Conservation (phyloP, 768 basidiomycete genomes). For the Leccinellum luteum region DNA sequence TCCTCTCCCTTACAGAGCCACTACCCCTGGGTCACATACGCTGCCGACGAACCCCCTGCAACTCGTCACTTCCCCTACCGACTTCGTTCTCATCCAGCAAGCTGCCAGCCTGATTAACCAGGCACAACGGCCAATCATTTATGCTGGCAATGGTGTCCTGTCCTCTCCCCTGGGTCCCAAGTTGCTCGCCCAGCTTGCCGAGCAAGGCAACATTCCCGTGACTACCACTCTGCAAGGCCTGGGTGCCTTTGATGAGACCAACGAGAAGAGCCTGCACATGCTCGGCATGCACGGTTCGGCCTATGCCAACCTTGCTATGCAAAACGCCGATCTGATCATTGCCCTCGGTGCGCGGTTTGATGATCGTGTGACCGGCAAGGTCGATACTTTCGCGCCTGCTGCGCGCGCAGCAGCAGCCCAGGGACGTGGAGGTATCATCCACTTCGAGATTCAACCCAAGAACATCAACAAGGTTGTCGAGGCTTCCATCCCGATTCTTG, state of each 20-base stretch:
- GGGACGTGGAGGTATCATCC: conserved; percentile 94
- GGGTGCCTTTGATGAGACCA: conserved; percentile 90
- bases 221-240: conserved; percentile 96
- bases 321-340: conserved; percentile 95
- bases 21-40: conserved; percentile 78
- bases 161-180: conserved; percentile 78
- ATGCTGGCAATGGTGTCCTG: conserved; percentile 90
- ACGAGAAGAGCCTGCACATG: conserved; percentile 90
- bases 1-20: conserved; percentile 81
- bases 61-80: conserved; percentile 53
- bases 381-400: conserved; percentile 87
- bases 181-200: conserved; percentile 73
- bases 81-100: conserved; percentile 65
- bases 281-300: conserved; percentile 98
- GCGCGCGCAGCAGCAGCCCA: conserved; percentile 81
- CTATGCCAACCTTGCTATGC: conserved; percentile 98
- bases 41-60: conserved; percentile 75
- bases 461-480: conserved; percentile 99
- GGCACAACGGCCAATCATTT: conserved; percentile 87
- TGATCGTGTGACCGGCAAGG: conserved; percentile 93
- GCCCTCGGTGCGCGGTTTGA: conserved; percentile 96
- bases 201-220: conserved; percentile 92
- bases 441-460: conserved; percentile 98
- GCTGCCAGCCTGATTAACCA: conserved; percentile 92
- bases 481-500: conserved; percentile 89